These are phyloP conservation scores for Platanthera zijinensis DNA, from an alignment of 106 monocot species.

Conservation along the genomic window DNA sequence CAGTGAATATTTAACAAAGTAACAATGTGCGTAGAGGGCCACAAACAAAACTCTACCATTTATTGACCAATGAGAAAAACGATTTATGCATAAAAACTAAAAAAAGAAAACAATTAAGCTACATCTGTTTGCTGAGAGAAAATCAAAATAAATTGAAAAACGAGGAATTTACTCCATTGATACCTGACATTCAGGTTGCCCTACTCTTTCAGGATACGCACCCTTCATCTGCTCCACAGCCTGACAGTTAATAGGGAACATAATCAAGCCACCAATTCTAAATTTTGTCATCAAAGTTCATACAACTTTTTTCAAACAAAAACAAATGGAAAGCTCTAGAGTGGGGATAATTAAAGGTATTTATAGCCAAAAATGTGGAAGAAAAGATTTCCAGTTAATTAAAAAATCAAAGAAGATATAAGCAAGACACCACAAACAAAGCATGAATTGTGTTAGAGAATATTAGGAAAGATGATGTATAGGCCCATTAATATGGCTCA, in stretches of 20 bases:
- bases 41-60: too few relatives aligned
- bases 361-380: neutral
- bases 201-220: constrained; percentile 55
- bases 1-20: too few relatives aligned
- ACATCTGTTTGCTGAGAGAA: neutral
- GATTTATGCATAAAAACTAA: too few relatives aligned
- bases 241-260: constrained; percentile 29
- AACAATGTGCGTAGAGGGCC: too few relatives aligned
- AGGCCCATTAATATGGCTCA: too few relatives aligned
- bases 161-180: neutral
- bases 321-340: neutral
- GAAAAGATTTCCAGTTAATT: neutral
- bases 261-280: constrained; percentile 17
- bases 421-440: too few relatives aligned
- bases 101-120: too few relatives aligned
- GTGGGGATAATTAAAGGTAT: neutral
- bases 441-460: too few relatives aligned
- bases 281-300: neutral
- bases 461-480: too few relatives aligned
- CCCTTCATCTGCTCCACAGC: constrained; percentile 51
- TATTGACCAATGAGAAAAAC: too few relatives aligned
- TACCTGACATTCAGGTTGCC: constrained; percentile 75
- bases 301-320: neutral
- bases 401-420: neutral
- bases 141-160: constrained; percentile 6